Evolutionary conservation across 2,329 filamentous ascomycete genomes (phyloP).

Genomic region (Fonsecaea erecta): DNA sequence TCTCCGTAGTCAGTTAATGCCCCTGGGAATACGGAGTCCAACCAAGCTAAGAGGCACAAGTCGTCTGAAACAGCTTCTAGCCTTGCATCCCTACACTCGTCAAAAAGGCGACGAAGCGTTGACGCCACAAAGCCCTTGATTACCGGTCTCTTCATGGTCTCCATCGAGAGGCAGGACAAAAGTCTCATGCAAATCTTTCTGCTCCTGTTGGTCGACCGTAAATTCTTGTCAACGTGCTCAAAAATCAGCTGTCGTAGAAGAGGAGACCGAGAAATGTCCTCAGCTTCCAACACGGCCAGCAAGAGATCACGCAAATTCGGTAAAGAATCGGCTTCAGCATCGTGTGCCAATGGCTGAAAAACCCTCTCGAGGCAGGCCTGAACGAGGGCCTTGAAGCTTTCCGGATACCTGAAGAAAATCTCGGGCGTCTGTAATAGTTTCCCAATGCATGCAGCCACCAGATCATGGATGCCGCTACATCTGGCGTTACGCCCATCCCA

Average conservation of each 20-base stretch:
- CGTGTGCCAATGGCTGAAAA: neutral
- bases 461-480: constrained; percentile 5
- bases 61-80: constrained; percentile 12
- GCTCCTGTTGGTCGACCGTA: neutral
- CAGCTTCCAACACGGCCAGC: constrained; percentile 9
- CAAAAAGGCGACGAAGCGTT: constrained; percentile 8
- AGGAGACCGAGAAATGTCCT: constrained; percentile 14
- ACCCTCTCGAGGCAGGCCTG: constrained; percentile 6
- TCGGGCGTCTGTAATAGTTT: constrained; percentile 19
- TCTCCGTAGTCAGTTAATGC: constrained; percentile 18
- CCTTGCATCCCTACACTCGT: neutral
- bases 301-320: constrained; percentile 8
- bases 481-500: constrained; percentile 25
- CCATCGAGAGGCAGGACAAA: constrained; percentile 10
- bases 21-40: constrained; percentile 15
- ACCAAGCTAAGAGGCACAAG: constrained; percentile 17
- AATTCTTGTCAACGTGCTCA: constrained; percentile 4
- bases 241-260: constrained; percentile 19
- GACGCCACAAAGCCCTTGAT: constrained; percentile 18
- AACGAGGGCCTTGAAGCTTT: constrained; percentile 11
- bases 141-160: constrained; percentile 17
- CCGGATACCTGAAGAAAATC: constrained; percentile 18
- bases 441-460: constrained; percentile 27
- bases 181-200: constrained; percentile 4
- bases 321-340: neutral